Base-by-base conservation (phyloP, 441 rosid species). In the Pelargonium australe region DNA sequence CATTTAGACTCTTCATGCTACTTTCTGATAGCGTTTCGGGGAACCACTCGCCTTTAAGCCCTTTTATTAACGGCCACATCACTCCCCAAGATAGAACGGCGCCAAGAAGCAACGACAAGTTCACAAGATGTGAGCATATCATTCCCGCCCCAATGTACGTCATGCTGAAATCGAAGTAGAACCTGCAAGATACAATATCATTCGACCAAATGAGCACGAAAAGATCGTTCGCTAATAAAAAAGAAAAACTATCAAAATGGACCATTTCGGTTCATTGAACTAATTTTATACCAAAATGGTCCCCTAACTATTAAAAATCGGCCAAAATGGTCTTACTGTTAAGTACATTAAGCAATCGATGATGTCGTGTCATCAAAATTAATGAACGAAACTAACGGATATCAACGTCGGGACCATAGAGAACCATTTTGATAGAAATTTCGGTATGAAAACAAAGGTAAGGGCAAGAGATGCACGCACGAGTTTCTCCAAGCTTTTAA, bases 141-240 rank as follows among this genome's bases (percentile, higher is more conserved):
- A 92, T 90, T 63, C 98, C 98, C 1, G 96, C 96, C 62, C 98
- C 96, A 0, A 92, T 64, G 47, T 92, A 92, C 16, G 98, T 90
- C 89, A 78, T 79, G 66, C 92, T 89, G 75, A 90, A 90, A 77
- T 92, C 94, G 47, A 92, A 90, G 85, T 80, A 92, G 74, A 92
- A 92, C 75, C 98, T 92, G 89, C 74, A 69, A 75, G 74, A 72
- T 67, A 41, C 49, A 62, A 68, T 58, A n/a, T 53, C 61, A 28
- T 64, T 25, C 12, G 57, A 68, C 80, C 44, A 80, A 20, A 65
- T 37, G 34, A 14, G 31, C 4, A 28, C 31, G 37, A 31, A 31
- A 31, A 31, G 37, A 31, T 31, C 37, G 3, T 2, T 31, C 37
- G 37, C 37, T 31, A 2, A 31, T 31, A 31, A 31, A 31, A 31